Conservation (phyloP, 2,329 filamentous ascomycete genomes). For the Cyanodermella asteris region DNA sequence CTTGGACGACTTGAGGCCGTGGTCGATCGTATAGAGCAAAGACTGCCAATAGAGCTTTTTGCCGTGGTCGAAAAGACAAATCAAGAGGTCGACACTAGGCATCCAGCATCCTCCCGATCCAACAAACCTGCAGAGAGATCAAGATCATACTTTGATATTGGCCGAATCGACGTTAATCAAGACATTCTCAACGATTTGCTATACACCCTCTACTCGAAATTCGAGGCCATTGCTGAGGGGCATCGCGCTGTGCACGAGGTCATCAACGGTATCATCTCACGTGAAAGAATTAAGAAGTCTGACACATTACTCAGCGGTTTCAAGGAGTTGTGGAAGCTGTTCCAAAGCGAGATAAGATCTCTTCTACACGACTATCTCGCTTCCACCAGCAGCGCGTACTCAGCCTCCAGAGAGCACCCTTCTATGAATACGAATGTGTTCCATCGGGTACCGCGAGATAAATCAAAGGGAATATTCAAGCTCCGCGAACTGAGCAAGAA, state of each 20-base stretch:
- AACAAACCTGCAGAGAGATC: slow-evolving; percentile 24
- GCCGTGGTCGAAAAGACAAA: slow-evolving; percentile 87
- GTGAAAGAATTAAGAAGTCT: slow-evolving; percentile 45
- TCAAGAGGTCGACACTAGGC: slow-evolving; percentile 75
- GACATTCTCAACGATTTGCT: slow-evolving; percentile 83
- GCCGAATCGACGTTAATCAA: slow-evolving; percentile 62
- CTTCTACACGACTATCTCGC: slow-evolving; percentile 90
- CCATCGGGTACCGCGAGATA: slow-evolving; percentile 24
- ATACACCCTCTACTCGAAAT: slow-evolving; percentile 85
- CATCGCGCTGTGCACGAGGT: slow-evolving; percentile 88
- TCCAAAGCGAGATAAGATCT: slow-evolving; percentile 68
- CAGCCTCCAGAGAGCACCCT: slow-evolving; percentile 29
- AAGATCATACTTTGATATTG: slow-evolving; percentile 37
- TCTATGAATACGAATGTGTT: slow-evolving; percentile 29
- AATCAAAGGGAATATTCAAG: slow-evolving; percentile 41
- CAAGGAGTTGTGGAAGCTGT: slow-evolving; percentile 91
- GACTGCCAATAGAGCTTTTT: slow-evolving; percentile 83
- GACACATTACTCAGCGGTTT: slow-evolving; percentile 65
- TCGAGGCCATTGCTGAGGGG: slow-evolving; percentile 88
- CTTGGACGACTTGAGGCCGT: slow-evolving; percentile 69
- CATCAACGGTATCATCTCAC: slow-evolving; percentile 61
- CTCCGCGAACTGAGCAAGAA: slow-evolving; percentile 65
- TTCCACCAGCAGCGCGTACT: slow-evolving; percentile 57
- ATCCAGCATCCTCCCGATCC: slow-evolving; percentile 53
- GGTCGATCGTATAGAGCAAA: slow-evolving; percentile 76